These are phyloP conservation scores for Xylaria sp. DNA, from an alignment of 2,329 filamentous ascomycete genomes.

Conservation along the genomic window DNA sequence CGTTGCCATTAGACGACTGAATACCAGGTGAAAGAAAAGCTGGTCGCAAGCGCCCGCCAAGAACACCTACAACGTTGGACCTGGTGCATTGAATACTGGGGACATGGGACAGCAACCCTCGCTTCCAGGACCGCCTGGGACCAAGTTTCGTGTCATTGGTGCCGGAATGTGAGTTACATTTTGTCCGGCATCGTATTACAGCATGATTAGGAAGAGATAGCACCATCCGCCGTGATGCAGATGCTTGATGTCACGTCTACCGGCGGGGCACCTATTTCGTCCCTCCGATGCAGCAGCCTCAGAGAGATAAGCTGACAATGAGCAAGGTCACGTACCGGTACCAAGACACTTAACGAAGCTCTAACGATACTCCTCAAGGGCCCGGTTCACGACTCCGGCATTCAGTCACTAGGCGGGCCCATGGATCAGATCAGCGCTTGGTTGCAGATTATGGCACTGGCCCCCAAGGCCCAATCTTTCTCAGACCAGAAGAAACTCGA, in stretches of 20 bases:
- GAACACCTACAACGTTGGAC: slow-evolving; percentile 27
- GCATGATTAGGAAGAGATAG: slow-evolving; percentile 21
- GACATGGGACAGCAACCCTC: slow-evolving; percentile 51
- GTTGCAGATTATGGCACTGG: slow-evolving; percentile 52
- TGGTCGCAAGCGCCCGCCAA: slow-evolving; percentile 29
- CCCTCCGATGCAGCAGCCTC: slow-evolving; percentile 8
- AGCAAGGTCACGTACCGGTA: slow-evolving; percentile 53
- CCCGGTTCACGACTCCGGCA: slow-evolving; percentile 52
- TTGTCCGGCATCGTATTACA: slow-evolving; percentile 22
- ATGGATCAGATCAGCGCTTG: slow-evolving; percentile 51
- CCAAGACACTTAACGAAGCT: slow-evolving; percentile 54
- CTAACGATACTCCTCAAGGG: slow-evolving; percentile 52
- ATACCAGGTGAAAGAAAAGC: slow-evolving; percentile 4
- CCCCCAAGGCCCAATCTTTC: slow-evolving; percentile 46
- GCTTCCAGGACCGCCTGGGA: slow-evolving; percentile 49
- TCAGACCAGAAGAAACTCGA: slow-evolving; percentile 51
- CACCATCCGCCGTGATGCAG: slow-evolving; percentile 11
- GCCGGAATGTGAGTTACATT: slow-evolving; percentile 50
- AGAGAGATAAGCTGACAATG: slow-evolving; percentile 32
- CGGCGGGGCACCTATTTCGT: slow-evolving; percentile 18
- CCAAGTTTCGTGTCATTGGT: slow-evolving; percentile 52
- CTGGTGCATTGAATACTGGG: slow-evolving; percentile 27
- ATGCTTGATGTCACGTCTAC: slow-evolving; percentile 12
- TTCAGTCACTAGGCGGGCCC: slow-evolving; percentile 52
- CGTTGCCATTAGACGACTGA: slow-evolving; percentile 18